phyloP scores from a whole-genome alignment of 306 rosid species.

The Dryas octopetala region DNA sequence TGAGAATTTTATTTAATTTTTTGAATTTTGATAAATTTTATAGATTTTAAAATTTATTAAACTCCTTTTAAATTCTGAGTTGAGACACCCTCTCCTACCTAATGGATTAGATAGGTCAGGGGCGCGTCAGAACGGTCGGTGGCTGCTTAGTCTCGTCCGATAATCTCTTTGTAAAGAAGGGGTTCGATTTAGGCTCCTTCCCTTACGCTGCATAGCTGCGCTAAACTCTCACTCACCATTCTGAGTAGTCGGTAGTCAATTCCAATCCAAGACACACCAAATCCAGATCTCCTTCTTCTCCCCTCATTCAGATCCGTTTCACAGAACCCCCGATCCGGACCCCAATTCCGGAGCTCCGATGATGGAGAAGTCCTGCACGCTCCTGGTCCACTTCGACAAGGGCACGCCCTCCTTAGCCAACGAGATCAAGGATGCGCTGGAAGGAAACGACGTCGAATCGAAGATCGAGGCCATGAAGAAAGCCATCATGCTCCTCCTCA shows the following conservation, averaged over 20 bases:
- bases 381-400: constrained; percentile 88
- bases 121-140: too few relatives aligned
- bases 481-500: constrained; percentile 85
- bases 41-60: too few relatives aligned
- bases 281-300: background rate
- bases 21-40: too few relatives aligned
- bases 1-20: too few relatives aligned
- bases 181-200: too few relatives aligned
- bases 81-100: too few relatives aligned
- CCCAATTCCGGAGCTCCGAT: background rate
- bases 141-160: too few relatives aligned
- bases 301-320: background rate
- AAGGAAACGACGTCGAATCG: constrained; percentile 67
- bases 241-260: background rate
- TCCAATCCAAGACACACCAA: background rate
- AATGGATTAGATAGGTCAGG: too few relatives aligned
- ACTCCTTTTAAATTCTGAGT: too few relatives aligned
- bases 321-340: background rate
- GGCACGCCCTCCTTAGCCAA: constrained; percentile 82
- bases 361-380: constrained; percentile 91
- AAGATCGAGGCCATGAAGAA: constrained; percentile 87
- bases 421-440: constrained; percentile 84
- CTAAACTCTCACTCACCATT: too few relatives aligned
- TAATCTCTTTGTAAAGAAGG: too few relatives aligned
- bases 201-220: too few relatives aligned